These are phyloP conservation scores for Fraxinus paxiana DNA, from an alignment of 305 asterid genomes.

Conservation along the genomic window DNA sequence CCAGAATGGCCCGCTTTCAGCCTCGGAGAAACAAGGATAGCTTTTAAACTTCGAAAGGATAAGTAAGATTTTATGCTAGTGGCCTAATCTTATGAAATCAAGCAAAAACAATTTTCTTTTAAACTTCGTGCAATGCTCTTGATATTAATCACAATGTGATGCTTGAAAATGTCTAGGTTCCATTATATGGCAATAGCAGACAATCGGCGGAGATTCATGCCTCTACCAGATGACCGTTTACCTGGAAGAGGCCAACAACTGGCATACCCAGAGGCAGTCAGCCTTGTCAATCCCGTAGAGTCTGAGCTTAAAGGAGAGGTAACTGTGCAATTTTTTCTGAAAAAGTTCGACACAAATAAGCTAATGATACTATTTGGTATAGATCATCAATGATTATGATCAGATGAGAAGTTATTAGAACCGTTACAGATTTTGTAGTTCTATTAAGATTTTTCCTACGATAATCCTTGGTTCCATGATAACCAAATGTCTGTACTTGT, in stretches of 20 bases:
- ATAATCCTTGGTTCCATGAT: neutral
- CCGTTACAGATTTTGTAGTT: neutral
- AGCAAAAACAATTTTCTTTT: neutral
- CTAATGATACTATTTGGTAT: neutral
- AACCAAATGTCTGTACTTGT: neutral
- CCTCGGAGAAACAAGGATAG: conserved; percentile 70
- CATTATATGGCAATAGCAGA: conserved; percentile 86
- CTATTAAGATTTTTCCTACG: neutral
- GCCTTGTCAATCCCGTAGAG: conserved; percentile 76
- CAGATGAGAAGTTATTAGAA: neutral
- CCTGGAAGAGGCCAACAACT: conserved; percentile 81
- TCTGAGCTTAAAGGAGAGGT: conserved; percentile 87
- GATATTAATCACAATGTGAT: neutral
- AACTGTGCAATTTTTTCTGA: neutral
- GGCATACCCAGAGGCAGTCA: conserved; percentile 84
- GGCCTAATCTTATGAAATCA: neutral
- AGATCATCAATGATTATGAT: neutral
- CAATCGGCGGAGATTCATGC: conserved; percentile 70
- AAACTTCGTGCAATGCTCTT: neutral
- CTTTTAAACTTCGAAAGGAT: conserved; percentile 84
- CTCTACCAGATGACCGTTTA: conserved; percentile 83
- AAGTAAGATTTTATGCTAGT: conserved; percentile 37
- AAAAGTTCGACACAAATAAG: neutral
- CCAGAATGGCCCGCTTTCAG: conserved; percentile 89
- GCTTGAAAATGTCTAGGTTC: conserved; percentile 48